A percentile compares a stretch with the other conserved stretches of the same genome.
These are phyloP conservation scores for Nannochloropsis gaditana DNA, from an alignment of 108 stramenopile genomes.

Conservation along the genomic window DNA sequence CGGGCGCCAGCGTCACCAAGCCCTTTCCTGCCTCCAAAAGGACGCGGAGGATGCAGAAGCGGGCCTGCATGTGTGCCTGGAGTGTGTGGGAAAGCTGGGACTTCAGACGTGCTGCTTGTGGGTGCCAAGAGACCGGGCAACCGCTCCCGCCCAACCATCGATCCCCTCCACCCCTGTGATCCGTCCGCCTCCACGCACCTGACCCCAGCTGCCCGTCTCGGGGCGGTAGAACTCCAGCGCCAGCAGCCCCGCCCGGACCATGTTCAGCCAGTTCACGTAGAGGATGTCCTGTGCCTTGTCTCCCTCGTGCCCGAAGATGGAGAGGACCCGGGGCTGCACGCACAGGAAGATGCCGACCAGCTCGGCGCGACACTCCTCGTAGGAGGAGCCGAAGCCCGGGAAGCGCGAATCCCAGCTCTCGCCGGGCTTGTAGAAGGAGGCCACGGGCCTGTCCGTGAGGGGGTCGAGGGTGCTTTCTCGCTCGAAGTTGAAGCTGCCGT, in stretches of 20 bases:
- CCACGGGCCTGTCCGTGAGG: slow-evolving; percentile 3
- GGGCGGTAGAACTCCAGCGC: slow-evolving; percentile 23
- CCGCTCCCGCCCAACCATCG: no score
- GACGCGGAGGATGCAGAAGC: slow-evolving; percentile 21
- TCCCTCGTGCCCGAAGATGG: slow-evolving; percentile 14
- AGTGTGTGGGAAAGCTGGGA: no score
- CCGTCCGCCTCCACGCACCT: neutral
- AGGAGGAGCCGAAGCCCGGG: neutral
- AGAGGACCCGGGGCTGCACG: neutral
- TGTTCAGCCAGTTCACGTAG: slow-evolving; percentile 23
- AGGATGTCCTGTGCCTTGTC: neutral
- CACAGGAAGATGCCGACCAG: slow-evolving; percentile 21
- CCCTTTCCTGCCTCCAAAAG: slow-evolving; percentile 21
- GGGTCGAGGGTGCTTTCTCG: neutral
- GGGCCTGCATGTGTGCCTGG: slow-evolving; percentile 24
- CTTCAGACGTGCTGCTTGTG: no score
- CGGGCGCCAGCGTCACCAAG: neutral
- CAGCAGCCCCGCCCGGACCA: slow-evolving; percentile 18
- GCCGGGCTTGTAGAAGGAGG: slow-evolving; percentile 22
- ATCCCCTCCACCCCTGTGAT: no score
- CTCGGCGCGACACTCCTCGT: slow-evolving; percentile 26
- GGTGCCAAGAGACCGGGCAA: no score
- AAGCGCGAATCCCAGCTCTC: slow-evolving; percentile 15
- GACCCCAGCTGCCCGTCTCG: slow-evolving; percentile 21
- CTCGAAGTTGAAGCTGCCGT: neutral